Conservation (phyloP, 768 basidiomycete genomes). For the Rhodotorula paludigena region DNA sequence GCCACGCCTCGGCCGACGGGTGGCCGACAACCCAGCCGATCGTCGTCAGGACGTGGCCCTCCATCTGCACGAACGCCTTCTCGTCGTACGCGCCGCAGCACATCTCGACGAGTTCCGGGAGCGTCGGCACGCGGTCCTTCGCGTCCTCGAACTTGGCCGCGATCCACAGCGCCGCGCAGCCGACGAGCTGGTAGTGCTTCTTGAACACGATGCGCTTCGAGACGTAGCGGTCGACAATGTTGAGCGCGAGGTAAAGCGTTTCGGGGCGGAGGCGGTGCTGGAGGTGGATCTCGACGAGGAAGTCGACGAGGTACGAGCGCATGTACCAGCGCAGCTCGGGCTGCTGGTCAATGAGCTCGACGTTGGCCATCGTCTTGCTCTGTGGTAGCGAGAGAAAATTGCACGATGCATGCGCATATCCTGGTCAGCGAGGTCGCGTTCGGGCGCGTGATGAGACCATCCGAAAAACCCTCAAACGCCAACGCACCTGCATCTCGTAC, state of each 20-base stretch:
- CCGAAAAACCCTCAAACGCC: background rate
- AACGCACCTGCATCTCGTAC: conserved; percentile 95
- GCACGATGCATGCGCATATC: conserved; percentile 5
- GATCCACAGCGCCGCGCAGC: conserved; percentile 97
- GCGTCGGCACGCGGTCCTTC: conserved; percentile 94
- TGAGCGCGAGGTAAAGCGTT: conserved; percentile 95
- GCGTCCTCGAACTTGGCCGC: conserved; percentile 99
- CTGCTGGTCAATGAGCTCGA: conserved; percentile 96
- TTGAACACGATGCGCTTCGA: conserved; percentile 97
- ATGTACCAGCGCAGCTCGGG: conserved; percentile 99
- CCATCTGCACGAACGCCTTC: conserved; percentile 98
- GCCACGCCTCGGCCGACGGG: conserved; percentile 96
- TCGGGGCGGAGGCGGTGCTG: conserved; percentile 96
- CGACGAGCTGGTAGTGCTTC: conserved; percentile 98
- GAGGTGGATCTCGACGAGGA: conserved; percentile 97
- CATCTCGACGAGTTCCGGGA: conserved; percentile 87
- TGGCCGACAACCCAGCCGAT: conserved; percentile 96
- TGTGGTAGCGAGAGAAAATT: conserved; percentile 45
- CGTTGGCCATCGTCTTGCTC: conserved; percentile 83
- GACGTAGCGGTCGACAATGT: conserved; percentile 98
- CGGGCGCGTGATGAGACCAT: conserved; percentile 1
- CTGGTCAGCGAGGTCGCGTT: conserved; percentile 17
- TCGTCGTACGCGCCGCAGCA: conserved; percentile 97
- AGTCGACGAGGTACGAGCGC: conserved; percentile 97
- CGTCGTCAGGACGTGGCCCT: conserved; percentile 90